phyloP scores from a whole-genome alignment of 305 asterid genomes.

The Lippia alba region DNA sequence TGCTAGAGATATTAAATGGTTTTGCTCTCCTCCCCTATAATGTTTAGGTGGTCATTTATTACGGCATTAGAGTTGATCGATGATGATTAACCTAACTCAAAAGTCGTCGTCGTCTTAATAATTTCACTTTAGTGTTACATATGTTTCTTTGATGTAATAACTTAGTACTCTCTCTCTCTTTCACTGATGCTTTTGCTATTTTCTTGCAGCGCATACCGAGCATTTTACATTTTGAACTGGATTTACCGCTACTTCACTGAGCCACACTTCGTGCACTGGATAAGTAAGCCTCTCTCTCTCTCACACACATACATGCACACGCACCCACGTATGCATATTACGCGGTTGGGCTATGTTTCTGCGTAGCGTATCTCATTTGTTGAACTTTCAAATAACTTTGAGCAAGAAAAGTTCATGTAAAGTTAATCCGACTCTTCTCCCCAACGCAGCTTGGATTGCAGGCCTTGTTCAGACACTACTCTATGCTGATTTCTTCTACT shows the following conservation, averaged over 20 bases:
- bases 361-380: not conserved
- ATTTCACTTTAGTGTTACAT: too few relatives aligned
- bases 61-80: not conserved
- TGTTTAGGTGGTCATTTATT: not conserved
- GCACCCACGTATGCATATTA: not conserved
- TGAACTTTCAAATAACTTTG: not conserved
- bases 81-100: too few relatives aligned
- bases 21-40: not conserved
- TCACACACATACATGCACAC: slow-evolving; percentile 30
- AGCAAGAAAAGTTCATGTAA: not conserved
- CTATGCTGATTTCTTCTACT: slow-evolving; percentile 91
- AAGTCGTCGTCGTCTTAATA: too few relatives aligned
- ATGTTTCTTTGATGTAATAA: not conserved
- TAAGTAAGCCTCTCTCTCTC: slow-evolving; percentile 54
- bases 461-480: slow-evolving; percentile 88
- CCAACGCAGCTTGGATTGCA: slow-evolving; percentile 78
- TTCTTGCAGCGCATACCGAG: slow-evolving; percentile 81
- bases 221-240: slow-evolving; percentile 89
- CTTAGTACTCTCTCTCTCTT: slow-evolving; percentile 3
- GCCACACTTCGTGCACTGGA: slow-evolving; percentile 85
- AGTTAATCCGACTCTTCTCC: slow-evolving; percentile 26
- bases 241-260: slow-evolving; percentile 93
- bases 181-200: slow-evolving; percentile 17
- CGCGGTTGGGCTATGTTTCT: not conserved
- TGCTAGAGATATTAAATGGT: not conserved